Conservation (phyloP, 2,329 filamentous ascomycete species). For the Exophiala phaeomuriformis region DNA sequence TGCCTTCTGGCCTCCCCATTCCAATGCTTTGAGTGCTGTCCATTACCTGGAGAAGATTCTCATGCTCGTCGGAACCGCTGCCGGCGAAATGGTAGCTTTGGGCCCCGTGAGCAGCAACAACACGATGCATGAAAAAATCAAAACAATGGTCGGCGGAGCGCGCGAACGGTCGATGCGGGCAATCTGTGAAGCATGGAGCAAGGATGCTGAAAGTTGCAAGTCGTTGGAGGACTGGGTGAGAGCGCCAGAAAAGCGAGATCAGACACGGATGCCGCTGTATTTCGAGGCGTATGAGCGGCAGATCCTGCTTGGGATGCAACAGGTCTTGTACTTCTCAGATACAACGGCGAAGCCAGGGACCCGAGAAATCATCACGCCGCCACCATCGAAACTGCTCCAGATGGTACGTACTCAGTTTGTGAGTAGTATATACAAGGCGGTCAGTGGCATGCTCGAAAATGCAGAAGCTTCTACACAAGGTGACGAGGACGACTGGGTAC, state of each 20-base stretch:
- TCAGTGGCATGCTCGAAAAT: conserved; percentile 96
- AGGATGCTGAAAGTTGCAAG: conserved; percentile 87
- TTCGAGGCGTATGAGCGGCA: conserved; percentile 81
- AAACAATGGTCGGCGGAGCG: conserved; percentile 64
- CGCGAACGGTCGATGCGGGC: conserved; percentile 81
- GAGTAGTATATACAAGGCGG: conserved; percentile 82
- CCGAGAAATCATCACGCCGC: conserved; percentile 72
- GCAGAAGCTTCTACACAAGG: conserved; percentile 68
- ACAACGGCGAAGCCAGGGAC: conserved; percentile 67
- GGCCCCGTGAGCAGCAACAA: conserved; percentile 54
- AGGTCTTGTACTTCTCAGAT: conserved; percentile 87
- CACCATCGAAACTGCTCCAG: conserved; percentile 77
- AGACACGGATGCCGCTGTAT: conserved; percentile 82
- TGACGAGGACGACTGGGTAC: conserved; percentile 49
- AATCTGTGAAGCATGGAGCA: conserved; percentile 84
- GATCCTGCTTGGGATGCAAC: conserved; percentile 80
- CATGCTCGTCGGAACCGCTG: conserved; percentile 73
- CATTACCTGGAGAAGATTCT: conserved; percentile 81
- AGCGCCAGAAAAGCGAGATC: conserved; percentile 69
- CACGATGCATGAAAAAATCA: conserved; percentile 62
- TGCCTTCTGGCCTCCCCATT: conserved; percentile 91
- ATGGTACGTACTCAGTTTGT: conserved; percentile 91
- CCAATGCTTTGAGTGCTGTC: conserved; percentile 86
- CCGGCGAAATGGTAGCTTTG: conserved; percentile 75
- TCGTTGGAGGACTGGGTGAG: conserved; percentile 90